A percentile compares a stretch with the other conserved stretches of the same genome.
phyloP scores from a whole-genome alignment of 176 grass and related monocot species.

The Calamus simplicifolius region DNA sequence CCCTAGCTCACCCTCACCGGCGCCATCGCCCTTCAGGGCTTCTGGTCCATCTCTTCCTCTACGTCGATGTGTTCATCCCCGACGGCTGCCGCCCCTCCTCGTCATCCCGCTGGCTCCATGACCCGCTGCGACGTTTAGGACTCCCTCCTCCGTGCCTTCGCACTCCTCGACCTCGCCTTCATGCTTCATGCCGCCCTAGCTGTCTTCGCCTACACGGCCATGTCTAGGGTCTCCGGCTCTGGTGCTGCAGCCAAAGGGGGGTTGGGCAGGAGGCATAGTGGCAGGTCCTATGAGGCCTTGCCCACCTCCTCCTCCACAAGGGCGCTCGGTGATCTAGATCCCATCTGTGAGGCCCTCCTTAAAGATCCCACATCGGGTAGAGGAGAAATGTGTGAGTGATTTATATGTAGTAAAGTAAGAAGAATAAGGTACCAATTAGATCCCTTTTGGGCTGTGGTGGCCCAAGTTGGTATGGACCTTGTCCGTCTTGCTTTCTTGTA shows the following conservation, averaged over 20 bases:
- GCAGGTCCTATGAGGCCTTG: constrained; percentile 17
- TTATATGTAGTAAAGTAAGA: no score
- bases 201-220: constrained; percentile 3
- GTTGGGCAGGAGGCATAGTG: constrained; percentile 11
- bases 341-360: no score
- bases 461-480: no score
- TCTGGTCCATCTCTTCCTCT: constrained; percentile 50
- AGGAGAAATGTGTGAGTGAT: no score
- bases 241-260: constrained; percentile 12
- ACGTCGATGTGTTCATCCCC: constrained; percentile 45
- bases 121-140: constrained; percentile 50
- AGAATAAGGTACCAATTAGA: no score
- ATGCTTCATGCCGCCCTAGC: constrained; percentile 29
- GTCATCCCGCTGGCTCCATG: constrained; percentile 5
- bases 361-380: no score
- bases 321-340: constrained; percentile 7
- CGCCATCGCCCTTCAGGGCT: constrained; percentile 35
- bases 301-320: background rate
- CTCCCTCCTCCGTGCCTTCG: constrained; percentile 24
- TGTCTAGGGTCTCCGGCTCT: constrained; percentile 7
- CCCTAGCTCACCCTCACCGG: constrained; percentile 25
- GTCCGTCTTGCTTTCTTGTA: no score
- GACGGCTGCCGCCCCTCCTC: constrained; percentile 39
- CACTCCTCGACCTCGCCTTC: constrained; percentile 38
- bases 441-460: no score